Percentiles rank a stretch among this genome's conserved stretches.
Conservation (phyloP, 495 filamentous ascomycete genomes). For the Neurospora pannonica region DNA sequence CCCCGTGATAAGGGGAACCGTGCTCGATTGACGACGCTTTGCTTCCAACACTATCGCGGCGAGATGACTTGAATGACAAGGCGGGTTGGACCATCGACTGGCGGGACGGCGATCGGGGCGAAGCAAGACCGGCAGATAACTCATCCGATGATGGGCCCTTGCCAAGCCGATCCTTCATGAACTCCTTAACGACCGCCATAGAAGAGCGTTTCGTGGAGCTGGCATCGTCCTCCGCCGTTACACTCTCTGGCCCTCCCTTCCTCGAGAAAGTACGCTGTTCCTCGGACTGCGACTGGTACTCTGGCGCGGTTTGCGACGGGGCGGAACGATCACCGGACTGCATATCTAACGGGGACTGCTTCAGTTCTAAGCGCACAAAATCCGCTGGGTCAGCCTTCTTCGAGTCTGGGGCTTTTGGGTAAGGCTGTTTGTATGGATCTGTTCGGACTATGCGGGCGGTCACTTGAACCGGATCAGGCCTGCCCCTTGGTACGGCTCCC, state of each 20-base stretch:
- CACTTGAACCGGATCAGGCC: conserved; percentile 68
- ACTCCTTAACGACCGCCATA: conserved; percentile 41
- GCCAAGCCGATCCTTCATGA: conserved; percentile 39
- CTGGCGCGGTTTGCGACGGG: neutral
- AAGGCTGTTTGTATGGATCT: conserved; percentile 37
- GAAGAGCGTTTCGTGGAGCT: conserved; percentile 34
- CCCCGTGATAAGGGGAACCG: conserved; percentile 23
- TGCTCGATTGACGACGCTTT: conserved; percentile 34
- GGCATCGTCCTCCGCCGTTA: conserved; percentile 15
- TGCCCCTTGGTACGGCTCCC: conserved; percentile 28
- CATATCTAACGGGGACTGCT: conserved; percentile 63
- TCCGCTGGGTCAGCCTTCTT: conserved; percentile 25
- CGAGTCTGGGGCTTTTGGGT: conserved; percentile 34
- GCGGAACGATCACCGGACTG: conserved; percentile 34
- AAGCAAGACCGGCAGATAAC: conserved; percentile 13
- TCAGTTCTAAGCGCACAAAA: conserved; percentile 46
- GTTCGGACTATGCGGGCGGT: conserved; percentile 64
- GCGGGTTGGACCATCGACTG: conserved; percentile 30
- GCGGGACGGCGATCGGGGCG: conserved; percentile 35
- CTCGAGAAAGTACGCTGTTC: conserved; percentile 13
- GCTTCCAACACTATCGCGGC: conserved; percentile 37
- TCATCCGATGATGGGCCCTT: conserved; percentile 34
- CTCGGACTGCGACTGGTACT: conserved; percentile 14
- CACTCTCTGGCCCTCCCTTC: conserved; percentile 1
- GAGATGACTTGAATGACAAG: conserved; percentile 14